Percentiles rank a stretch among this genome's conserved stretches.
phyloP scores from a whole-genome alignment of 2,329 filamentous ascomycete species.

The Cercospora sesami region DNA sequence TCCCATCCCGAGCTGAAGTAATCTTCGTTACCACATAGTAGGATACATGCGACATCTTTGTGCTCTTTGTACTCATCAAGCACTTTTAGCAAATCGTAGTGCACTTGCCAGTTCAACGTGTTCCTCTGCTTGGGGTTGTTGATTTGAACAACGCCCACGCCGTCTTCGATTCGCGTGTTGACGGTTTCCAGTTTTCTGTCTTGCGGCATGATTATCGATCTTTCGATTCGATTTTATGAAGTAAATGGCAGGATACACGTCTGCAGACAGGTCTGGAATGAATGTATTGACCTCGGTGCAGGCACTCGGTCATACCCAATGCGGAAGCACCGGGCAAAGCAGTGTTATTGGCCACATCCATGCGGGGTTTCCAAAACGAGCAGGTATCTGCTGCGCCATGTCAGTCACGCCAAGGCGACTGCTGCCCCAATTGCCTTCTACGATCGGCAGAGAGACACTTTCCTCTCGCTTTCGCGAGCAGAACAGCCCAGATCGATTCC shows the following conservation, averaged over 20 bases:
- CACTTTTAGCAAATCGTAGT: neutral
- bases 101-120: neutral
- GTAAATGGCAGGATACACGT: neutral
- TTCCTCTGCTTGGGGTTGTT: neutral
- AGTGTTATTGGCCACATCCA: neutral
- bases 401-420: neutral
- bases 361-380: neutral
- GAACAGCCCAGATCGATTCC: neutral
- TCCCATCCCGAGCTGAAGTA: neutral
- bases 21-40: neutral
- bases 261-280: neutral
- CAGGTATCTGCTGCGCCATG: neutral
- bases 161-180: neutral
- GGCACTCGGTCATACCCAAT: neutral
- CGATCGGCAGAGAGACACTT: neutral
- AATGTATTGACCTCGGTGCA: neutral
- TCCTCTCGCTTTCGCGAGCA: neutral
- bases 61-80: neutral
- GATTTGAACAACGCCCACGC: neutral
- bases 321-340: neutral
- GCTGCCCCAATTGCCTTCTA: neutral
- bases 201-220: neutral
- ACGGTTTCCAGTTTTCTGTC: neutral
- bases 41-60: neutral
- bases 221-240: neutral